Percentiles rank a stretch among this genome's conserved stretches.
These are phyloP conservation scores for Cryptomeria japonica DNA, from an alignment of 75 land plant genomes.

Conservation along the genomic window DNA sequence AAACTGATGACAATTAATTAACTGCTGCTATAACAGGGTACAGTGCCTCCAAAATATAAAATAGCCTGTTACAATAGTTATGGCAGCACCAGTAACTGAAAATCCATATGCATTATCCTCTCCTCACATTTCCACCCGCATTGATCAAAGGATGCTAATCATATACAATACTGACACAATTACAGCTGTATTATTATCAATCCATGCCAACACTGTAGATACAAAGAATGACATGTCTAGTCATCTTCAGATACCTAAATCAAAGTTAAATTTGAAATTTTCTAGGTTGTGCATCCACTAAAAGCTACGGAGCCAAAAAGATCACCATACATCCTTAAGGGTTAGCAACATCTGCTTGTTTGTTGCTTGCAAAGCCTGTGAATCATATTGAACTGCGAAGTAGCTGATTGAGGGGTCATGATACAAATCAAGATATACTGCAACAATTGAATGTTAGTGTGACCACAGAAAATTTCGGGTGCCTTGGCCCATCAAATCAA, in stretches of 20 bases:
- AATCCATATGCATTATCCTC: neutral
- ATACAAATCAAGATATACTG: neutral
- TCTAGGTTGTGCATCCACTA: neutral
- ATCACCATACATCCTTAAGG: neutral
- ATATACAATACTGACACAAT: neutral
- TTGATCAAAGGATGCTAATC: neutral
- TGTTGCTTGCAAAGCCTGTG: neutral
- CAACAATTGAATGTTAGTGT: neutral
- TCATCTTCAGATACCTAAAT: neutral
- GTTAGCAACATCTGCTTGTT: neutral
- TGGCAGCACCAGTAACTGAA: neutral
- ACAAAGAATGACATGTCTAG: neutral
- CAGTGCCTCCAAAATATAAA: too few species aligned
- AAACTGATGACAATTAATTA: too few species aligned
- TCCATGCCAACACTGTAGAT: neutral
- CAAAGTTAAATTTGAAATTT: neutral
- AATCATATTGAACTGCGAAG: neutral
- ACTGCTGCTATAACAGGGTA: too few species aligned
- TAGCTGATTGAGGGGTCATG: neutral
- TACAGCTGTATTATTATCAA: neutral
- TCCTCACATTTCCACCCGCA: neutral
- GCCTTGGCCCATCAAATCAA: neutral
- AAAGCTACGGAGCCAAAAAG: neutral
- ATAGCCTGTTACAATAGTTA: too few species aligned
- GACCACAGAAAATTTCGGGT: neutral